These are phyloP conservation scores for Carex parvula DNA, from an alignment of 176 grass and related monocot genomes.

Conservation along the genomic window DNA sequence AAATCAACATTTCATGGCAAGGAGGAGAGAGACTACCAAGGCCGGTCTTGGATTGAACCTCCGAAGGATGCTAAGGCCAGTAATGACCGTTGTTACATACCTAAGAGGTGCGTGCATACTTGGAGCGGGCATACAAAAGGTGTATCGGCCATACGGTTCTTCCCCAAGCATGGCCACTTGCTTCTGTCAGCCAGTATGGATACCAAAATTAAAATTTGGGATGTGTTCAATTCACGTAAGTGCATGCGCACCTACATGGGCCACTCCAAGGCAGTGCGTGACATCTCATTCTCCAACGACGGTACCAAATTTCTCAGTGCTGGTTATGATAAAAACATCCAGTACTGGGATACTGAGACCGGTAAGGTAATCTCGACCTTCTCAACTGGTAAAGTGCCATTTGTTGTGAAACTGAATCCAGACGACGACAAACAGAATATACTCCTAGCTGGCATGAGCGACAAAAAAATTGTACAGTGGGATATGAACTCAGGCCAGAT, in stretches of 20 bases:
- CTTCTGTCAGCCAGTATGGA: constrained; percentile 94
- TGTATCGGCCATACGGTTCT: constrained; percentile 85
- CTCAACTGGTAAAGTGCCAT: constrained; percentile 88
- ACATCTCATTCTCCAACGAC: constrained; percentile 93
- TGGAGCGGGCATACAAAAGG: constrained; percentile 98
- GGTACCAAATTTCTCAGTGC: constrained; percentile 92
- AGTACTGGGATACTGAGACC: constrained; percentile 99
- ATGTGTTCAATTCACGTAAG: constrained; percentile 64
- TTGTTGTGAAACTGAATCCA: constrained; percentile 96
- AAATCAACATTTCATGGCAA: constrained; percentile 97
- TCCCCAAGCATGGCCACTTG: constrained; percentile 77
- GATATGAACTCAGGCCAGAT: constrained; percentile 94
- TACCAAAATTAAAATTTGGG: constrained; percentile 98
- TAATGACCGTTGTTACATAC: constrained; percentile 87
- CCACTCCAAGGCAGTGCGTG: constrained; percentile 91
- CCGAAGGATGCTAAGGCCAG: constrained; percentile 86
- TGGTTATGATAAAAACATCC: constrained; percentile 92
- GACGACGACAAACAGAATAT: constrained; percentile 98
- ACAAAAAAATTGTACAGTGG: constrained; percentile 99
- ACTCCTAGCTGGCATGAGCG: constrained; percentile 97
- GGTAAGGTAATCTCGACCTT: constrained; percentile 97
- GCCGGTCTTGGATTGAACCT: constrained; percentile 83
- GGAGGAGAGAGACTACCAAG: constrained; percentile 95
- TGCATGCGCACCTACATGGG: constrained; percentile 99
- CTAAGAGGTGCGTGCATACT: constrained; percentile 94